These are phyloP conservation scores for Caloboletus firmus DNA, from an alignment of 1,284 basidiomycete genomes.

Conservation along the genomic window DNA sequence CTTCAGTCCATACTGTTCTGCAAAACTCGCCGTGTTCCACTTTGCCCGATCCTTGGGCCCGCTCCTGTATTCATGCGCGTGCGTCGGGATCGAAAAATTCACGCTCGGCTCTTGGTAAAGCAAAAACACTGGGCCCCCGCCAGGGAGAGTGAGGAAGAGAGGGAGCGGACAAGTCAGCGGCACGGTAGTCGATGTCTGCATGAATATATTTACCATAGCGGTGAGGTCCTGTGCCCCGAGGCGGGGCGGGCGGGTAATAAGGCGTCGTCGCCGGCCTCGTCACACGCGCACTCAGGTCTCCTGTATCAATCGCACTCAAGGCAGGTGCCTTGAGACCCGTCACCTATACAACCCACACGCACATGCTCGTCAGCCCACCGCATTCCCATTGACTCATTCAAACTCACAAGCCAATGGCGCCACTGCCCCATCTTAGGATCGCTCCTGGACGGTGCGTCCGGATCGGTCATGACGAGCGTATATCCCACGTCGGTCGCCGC, in stretches of 20 bases:
- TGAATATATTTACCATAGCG: constrained; percentile 49
- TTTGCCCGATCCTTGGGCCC: constrained; percentile 48
- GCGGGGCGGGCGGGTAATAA: constrained; percentile 59
- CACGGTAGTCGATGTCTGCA: not conserved
- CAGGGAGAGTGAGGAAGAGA: not conserved
- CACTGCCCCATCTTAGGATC: constrained; percentile 59
- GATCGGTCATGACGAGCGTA: constrained; percentile 67
- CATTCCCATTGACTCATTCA: too few relatives aligned
- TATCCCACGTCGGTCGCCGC: constrained; percentile 47
- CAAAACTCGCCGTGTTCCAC: constrained; percentile 59
- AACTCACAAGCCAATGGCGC: constrained; percentile 65
- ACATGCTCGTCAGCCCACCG: not conserved
- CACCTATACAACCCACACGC: constrained; percentile 38
- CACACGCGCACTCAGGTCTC: constrained; percentile 42
- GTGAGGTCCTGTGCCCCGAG: constrained; percentile 55
- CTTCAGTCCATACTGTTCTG: constrained; percentile 50
- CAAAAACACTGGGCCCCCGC: constrained; percentile 48
- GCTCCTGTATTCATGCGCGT: constrained; percentile 48
- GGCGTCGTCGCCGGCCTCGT: constrained; percentile 52
- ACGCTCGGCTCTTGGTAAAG: constrained; percentile 58
- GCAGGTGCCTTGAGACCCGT: constrained; percentile 54
- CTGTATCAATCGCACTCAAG: constrained; percentile 33
- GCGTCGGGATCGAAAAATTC: constrained; percentile 43
- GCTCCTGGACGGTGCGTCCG: constrained; percentile 59
- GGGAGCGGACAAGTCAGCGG: not conserved